A percentile compares a stretch with the other conserved stretches of the same genome.
These are phyloP conservation scores for Collybiopsis confluens DNA, from an alignment of 768 basidiomycete species.

Conservation along the genomic window DNA sequence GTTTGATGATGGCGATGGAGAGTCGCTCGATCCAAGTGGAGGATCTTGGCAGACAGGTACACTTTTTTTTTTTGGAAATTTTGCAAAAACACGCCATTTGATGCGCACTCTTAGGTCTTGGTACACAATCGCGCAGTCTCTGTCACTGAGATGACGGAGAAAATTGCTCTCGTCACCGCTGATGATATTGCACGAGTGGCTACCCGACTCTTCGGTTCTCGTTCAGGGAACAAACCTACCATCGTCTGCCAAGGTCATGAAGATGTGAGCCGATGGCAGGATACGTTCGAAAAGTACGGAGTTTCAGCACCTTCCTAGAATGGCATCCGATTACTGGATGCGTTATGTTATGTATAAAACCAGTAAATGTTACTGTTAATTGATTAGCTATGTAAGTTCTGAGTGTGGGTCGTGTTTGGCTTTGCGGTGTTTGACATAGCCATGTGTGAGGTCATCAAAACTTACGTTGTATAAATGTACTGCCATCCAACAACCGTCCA, in stretches of 20 bases:
- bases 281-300: conserved; percentile 66
- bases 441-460: not conserved
- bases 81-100: too few species aligned
- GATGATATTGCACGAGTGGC: conserved; percentile 76
- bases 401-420: not conserved
- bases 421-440: not conserved
- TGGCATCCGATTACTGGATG: not conserved
- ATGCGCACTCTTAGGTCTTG: conserved; percentile 53
- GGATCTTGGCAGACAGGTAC: conserved; percentile 86
- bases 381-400: too few species aligned
- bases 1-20: conserved; percentile 92
- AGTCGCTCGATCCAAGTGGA: conserved; percentile 82
- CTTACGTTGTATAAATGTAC: not conserved
- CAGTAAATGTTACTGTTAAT: too few species aligned
- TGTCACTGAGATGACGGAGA: conserved; percentile 85
- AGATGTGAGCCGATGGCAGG: conserved; percentile 64
- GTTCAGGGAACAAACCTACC: conserved; percentile 63
- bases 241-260: conserved; percentile 83
- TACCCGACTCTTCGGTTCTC: conserved; percentile 63
- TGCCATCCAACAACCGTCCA: not conserved
- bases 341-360: not conserved
- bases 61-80: too few species aligned
- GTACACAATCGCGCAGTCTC: conserved; percentile 85
- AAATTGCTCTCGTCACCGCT: conserved; percentile 73
- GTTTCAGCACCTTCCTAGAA: not conserved